These are phyloP conservation scores for Digitaria exilis DNA, from an alignment of 202 grass and related monocot genomes.

Conservation along the genomic window DNA sequence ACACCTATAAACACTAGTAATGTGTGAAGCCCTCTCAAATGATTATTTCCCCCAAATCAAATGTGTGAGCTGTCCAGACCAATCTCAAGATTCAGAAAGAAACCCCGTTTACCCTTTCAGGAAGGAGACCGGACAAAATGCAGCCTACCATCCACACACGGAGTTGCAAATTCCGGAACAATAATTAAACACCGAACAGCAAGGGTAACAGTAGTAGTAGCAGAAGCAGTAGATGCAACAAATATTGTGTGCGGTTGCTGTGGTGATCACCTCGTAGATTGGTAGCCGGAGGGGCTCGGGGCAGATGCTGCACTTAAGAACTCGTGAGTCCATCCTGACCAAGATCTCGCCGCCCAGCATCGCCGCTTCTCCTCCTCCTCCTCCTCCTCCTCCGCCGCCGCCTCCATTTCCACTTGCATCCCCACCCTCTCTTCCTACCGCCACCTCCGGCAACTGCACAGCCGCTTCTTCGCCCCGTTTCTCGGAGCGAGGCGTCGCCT, in stretches of 20 bases:
- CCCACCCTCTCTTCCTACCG: not conserved
- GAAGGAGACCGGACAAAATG: not conserved
- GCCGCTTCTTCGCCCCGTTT: not conserved
- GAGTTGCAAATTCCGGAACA: not conserved
- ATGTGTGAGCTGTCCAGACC: not conserved
- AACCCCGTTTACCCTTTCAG: not conserved
- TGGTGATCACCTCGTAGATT: slow-evolving; percentile 20
- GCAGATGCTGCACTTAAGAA: slow-evolving; percentile 22
- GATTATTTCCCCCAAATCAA: not conserved
- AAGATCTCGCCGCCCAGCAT: not conserved
- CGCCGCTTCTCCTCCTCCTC: not conserved
- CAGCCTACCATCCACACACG: too few species aligned
- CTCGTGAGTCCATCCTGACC: not conserved
- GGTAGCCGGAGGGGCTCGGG: not conserved
- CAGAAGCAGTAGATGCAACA: not conserved
- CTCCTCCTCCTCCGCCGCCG: not conserved
- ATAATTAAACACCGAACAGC: too few species aligned
- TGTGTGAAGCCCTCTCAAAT: not conserved
- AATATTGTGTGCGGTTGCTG: not conserved
- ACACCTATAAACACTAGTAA: not conserved
- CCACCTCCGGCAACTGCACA: not conserved
- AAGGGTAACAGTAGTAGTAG: too few species aligned
- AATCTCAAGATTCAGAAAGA: not conserved
- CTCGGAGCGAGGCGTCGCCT: not conserved
- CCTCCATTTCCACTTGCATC: not conserved